Evolutionary conservation across 768 basidiomycete genomes (phyloP).

Genomic region (Rhizopogon salebrosus): DNA sequence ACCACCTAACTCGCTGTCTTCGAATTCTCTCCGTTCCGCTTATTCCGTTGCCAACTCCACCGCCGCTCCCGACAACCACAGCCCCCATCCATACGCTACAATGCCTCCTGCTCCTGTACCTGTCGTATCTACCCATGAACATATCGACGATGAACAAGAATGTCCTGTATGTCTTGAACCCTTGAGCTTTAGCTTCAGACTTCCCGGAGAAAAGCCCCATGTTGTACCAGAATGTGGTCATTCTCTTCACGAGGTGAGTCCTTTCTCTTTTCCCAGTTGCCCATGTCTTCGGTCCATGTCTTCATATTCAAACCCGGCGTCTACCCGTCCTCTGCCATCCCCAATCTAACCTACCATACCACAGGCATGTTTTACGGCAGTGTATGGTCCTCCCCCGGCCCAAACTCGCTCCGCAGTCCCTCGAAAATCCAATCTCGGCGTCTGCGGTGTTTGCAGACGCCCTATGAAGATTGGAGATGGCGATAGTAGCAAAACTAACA

Average conservation of each 20-base stretch:
- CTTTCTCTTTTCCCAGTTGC: not conserved
- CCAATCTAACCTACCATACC: slow-evolving; percentile 5
- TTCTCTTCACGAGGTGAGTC: slow-evolving; percentile 83
- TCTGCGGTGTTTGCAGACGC: slow-evolving; percentile 94
- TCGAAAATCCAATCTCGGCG: slow-evolving; percentile 78
- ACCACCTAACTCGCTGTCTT: slow-evolving; percentile 36
- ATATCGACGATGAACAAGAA: slow-evolving; percentile 74
- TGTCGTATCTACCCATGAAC: slow-evolving; percentile 62
- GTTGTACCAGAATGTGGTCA: slow-evolving; percentile 97
- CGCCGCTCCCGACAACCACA: slow-evolving; percentile 33
- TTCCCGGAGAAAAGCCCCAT: slow-evolving; percentile 96
- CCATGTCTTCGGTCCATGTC: not conserved
- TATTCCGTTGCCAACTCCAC: slow-evolving; percentile 35
- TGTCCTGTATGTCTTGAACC: slow-evolving; percentile 98
- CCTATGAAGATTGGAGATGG: slow-evolving; percentile 96
- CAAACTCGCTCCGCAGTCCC: slow-evolving; percentile 50
- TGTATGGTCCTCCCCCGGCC: slow-evolving; percentile 83
- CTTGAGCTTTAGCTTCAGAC: slow-evolving; percentile 84
- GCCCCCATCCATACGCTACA: slow-evolving; percentile 49
- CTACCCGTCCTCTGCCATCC: slow-evolving; percentile 5
- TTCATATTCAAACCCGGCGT: not conserved
- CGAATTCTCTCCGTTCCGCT: slow-evolving; percentile 45
- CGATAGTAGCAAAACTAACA: slow-evolving; percentile 79
- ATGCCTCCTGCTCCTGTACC: slow-evolving; percentile 66
- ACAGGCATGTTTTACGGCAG: slow-evolving; percentile 93